Evolutionary conservation across 2,329 filamentous ascomycete genomes (phyloP).

Genomic region (Cladosporium oxysporum): DNA sequence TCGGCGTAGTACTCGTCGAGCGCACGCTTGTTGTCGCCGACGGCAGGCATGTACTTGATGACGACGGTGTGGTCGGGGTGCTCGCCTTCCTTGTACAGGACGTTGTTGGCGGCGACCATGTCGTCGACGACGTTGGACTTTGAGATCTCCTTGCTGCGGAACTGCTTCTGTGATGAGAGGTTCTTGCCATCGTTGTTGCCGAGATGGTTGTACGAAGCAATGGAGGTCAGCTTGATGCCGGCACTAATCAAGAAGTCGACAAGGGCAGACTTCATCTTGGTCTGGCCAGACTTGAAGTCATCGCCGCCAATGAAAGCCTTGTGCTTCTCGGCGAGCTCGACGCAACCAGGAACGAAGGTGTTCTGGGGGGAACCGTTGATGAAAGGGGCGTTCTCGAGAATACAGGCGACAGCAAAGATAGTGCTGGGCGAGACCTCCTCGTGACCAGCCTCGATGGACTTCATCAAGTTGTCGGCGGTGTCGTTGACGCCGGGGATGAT

Average conservation of each 20-base stretch:
- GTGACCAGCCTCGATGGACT: slow-evolving; percentile 82
- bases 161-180: slow-evolving; percentile 94
- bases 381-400: slow-evolving; percentile 86
- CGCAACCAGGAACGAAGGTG: slow-evolving; percentile 92
- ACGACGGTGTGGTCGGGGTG: slow-evolving; percentile 98
- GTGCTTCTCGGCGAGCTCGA: slow-evolving; percentile 84
- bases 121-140: slow-evolving; percentile 99
- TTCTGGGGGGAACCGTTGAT: slow-evolving; percentile 99
- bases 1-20: slow-evolving; percentile 99
- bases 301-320: slow-evolving; percentile 92
- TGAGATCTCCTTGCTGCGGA: slow-evolving; percentile 99
- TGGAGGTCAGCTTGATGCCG: slow-evolving; percentile 97
- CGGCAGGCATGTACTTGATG: slow-evolving; percentile 99
- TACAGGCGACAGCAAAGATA: slow-evolving; percentile 91
- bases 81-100: slow-evolving; percentile 88
- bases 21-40: slow-evolving; percentile 98
- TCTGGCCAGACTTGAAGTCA: slow-evolving; percentile 99
- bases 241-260: slow-evolving; percentile 98
- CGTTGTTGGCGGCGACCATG: slow-evolving; percentile 94
- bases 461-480: slow-evolving; percentile 89
- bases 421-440: slow-evolving; percentile 93
- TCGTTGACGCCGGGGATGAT: slow-evolving; percentile 89
- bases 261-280: slow-evolving; percentile 99
- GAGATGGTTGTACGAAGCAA: slow-evolving; percentile 98
- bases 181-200: slow-evolving; percentile 99